Conservation (phyloP, 345 rosid genomes). For the Ceriops tagal region DNA sequence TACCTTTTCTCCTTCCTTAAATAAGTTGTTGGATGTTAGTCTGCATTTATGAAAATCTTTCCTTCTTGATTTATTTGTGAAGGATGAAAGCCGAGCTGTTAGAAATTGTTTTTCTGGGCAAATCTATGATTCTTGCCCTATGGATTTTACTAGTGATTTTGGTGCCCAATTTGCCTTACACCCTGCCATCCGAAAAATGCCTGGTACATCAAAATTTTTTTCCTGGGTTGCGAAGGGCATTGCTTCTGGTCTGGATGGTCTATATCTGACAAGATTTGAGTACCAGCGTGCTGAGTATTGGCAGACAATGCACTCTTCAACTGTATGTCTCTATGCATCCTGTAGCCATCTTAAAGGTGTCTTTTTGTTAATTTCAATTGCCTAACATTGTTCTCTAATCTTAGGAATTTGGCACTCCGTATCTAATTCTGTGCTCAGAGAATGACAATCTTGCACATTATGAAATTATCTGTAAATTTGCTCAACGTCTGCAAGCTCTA, state of each 20-base stretch:
- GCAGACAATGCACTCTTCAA: slow-evolving; percentile 72
- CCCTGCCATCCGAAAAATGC: slow-evolving; percentile 60
- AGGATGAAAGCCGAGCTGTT: slow-evolving; percentile 69
- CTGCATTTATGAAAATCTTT: background rate
- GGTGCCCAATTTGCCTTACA: slow-evolving; percentile 63
- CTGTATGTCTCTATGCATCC: slow-evolving; percentile 47
- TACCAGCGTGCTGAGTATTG: slow-evolving; percentile 85
- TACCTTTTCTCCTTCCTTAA: background rate
- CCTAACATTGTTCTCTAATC: slow-evolving; percentile 8
- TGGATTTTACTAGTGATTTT: slow-evolving; percentile 82
- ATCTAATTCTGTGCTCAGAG: slow-evolving; percentile 78
- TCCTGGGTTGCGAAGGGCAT: slow-evolving; percentile 82
- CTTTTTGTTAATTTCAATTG: slow-evolving; percentile 5
- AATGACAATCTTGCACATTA: slow-evolving; percentile 68
- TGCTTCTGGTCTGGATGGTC: slow-evolving; percentile 70
- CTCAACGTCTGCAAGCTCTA: slow-evolving; percentile 49
- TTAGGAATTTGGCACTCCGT: slow-evolving; percentile 78
- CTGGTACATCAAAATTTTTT: slow-evolving; percentile 61
- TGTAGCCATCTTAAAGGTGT: slow-evolving; percentile 6
- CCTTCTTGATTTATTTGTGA: slow-evolving; percentile 17
- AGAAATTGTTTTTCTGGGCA: slow-evolving; percentile 79
- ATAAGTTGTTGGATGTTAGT: background rate
- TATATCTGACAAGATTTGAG: slow-evolving; percentile 81
- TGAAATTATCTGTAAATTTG: slow-evolving; percentile 50
- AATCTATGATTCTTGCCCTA: slow-evolving; percentile 81